Base-by-base conservation (phyloP, 1,284 basidiomycete species). In the Sporisorium sorghi region DNA sequence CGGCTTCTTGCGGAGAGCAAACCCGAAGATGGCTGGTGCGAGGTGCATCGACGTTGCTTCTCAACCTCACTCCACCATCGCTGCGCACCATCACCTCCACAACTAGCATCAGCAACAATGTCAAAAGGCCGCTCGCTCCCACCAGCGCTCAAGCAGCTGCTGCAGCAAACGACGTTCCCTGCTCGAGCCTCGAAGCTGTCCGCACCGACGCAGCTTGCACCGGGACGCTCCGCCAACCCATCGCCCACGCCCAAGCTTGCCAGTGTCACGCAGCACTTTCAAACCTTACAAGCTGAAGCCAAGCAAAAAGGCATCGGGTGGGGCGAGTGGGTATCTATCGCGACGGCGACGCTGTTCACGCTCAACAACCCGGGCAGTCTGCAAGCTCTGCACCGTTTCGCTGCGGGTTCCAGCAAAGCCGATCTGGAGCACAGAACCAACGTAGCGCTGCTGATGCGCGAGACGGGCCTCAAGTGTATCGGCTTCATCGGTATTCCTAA, bases 401-500 rank as follows among this genome's bases (percentile, higher is more conserved):
- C 89, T 49, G 89, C 91, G 6, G 54, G 58, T 26, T 48, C 59
- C 28, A 47, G 39, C 30, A 85, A 86, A 44, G 87, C 86, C 62
- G 80, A 87, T 67, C 87, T 88, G 54, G 88, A 88, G 56, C 87
- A 91, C 71, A 88, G 89, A 83, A 90, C 76, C 28, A 73, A 83
- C 19, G 77, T 89, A 77, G 93, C 92, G 2, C 73, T 91, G 90
- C 85, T 94, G 77, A 94, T 98, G 90, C 89, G 96, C 54, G 96
- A 99, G 87, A 90, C 92, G 10, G 93, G 93, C 5, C 85, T 99
- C 83, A 98, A 99, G 87, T 94, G 93, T 79, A 90, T 91, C 82
- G 92, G 94, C 75, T 94, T 97, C 85, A 90, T 93, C 72, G 94
- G 94, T 42, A 93, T 96, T 59, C 93, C 93, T 75, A 89, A 92